phyloP scores from a whole-genome alignment of 345 rosid genomes.

The Arabidopsis thaliana region DNA sequence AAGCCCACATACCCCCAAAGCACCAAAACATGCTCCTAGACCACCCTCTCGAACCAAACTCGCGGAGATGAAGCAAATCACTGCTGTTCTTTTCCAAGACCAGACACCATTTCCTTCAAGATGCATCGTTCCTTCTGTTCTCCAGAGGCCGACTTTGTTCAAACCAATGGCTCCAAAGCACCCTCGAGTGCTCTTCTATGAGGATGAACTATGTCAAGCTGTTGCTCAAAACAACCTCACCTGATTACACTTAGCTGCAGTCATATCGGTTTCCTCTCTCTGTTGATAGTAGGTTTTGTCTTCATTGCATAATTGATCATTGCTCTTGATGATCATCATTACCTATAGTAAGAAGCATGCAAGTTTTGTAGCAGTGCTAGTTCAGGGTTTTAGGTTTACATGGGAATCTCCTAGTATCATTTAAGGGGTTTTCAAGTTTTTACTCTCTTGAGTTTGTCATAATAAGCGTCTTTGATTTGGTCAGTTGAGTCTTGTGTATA shows the following conservation, averaged over 20 bases:
- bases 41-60: slow-evolving; percentile 77
- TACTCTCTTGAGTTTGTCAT: slow-evolving; percentile 26
- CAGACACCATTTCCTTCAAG: slow-evolving; percentile 69
- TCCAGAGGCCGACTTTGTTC: slow-evolving; percentile 75
- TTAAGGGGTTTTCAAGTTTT: slow-evolving; percentile 28
- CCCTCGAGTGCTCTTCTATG: slow-evolving; percentile 78
- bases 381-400: slow-evolving; percentile 46
- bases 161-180: slow-evolving; percentile 50
- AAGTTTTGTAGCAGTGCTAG: slow-evolving; percentile 66
- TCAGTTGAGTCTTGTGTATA: slow-evolving; percentile 39
- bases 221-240: slow-evolving; percentile 90
- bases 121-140: slow-evolving; percentile 78
- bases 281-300: slow-evolving; percentile 60
- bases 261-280: slow-evolving; percentile 22
- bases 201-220: slow-evolving; percentile 95
- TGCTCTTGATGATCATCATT: slow-evolving; percentile 26
- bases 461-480: slow-evolving; percentile 36
- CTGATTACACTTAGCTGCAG: slow-evolving; percentile 46
- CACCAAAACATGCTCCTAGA: slow-evolving; percentile 92
- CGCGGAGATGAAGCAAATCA: slow-evolving; percentile 77
- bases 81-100: slow-evolving; percentile 94
- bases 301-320: slow-evolving; percentile 45
- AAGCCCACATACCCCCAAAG: slow-evolving; percentile 86
- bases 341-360: slow-evolving; percentile 54
- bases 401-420: slow-evolving; percentile 32